phyloP scores from a whole-genome alignment of 768 basidiomycete genomes.

The Termitomyces sp. region DNA sequence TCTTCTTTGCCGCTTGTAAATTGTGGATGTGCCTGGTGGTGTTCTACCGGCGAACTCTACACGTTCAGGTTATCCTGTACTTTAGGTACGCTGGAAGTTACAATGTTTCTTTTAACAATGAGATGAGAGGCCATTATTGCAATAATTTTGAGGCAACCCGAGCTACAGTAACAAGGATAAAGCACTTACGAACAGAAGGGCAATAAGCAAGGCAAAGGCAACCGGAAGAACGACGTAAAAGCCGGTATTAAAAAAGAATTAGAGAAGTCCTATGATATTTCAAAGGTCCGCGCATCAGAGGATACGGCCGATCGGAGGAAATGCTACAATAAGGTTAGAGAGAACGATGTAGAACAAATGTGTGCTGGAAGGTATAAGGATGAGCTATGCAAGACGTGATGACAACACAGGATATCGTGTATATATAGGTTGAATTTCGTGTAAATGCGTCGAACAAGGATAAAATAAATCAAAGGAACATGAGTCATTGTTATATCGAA shows the following conservation, averaged over 20 bases:
- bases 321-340: slow-evolving; percentile 6
- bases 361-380: slow-evolving; percentile 1
- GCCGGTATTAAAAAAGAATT: slow-evolving; percentile 1
- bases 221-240: not conserved
- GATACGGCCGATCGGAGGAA: not conserved
- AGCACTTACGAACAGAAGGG: not conserved
- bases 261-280: slow-evolving; percentile 10
- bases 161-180: not conserved
- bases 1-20: not conserved
- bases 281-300: slow-evolving; percentile 7
- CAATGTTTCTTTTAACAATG: not conserved
- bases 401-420: slow-evolving; percentile 9
- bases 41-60: not conserved
- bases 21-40: not conserved
- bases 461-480: slow-evolving; percentile 7
- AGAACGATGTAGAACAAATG: not conserved
- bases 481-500: slow-evolving; percentile 6
- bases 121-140: not conserved
- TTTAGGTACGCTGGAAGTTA: not conserved
- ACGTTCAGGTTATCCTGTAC: not conserved
- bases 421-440: slow-evolving; percentile 8
- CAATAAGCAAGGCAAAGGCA: not conserved
- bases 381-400: slow-evolving; percentile 4
- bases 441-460: slow-evolving; percentile 12
- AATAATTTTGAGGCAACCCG: slow-evolving; percentile 1